These are phyloP conservation scores for Termitomyces sp. DNA, from an alignment of 768 basidiomycete genomes.

Conservation along the genomic window DNA sequence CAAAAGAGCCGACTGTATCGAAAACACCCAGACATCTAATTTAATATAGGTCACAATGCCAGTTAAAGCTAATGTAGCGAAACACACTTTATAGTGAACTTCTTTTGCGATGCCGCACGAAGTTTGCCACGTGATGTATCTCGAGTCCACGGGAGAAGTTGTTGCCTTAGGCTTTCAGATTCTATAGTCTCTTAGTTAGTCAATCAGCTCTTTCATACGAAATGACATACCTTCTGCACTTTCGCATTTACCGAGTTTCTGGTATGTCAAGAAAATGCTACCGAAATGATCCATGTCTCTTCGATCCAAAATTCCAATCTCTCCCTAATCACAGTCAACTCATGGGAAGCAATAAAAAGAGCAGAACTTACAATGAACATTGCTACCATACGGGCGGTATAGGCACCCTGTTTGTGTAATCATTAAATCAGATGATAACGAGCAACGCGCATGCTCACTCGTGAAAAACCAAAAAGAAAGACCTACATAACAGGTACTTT, in stretches of 20 bases:
- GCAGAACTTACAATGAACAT: conserved; percentile 49
- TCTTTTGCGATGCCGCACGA: conserved; percentile 38
- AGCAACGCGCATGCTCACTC: conserved; percentile 32
- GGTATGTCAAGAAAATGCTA: conserved; percentile 53
- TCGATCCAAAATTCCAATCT: conserved; percentile 65
- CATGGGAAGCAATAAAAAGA: neutral
- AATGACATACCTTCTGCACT: conserved; percentile 34
- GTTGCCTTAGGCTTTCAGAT: conserved; percentile 25
- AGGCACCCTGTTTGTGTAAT: conserved; percentile 49
- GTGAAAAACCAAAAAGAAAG: conserved; percentile 73
- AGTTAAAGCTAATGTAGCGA: neutral
- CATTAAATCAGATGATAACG: neutral
- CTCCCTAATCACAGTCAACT: conserved; percentile 35
- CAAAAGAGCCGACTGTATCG: conserved; percentile 72
- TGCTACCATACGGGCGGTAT: conserved; percentile 70
- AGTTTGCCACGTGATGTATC: conserved; percentile 44
- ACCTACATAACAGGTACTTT: conserved; percentile 35
- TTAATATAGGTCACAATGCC: neutral
- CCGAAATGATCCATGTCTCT: conserved; percentile 70
- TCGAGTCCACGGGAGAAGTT: conserved; percentile 51
- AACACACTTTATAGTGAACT: conserved; percentile 59
- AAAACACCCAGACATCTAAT: conserved; percentile 65
- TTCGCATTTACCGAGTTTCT: conserved; percentile 51
- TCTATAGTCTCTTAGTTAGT: neutral
- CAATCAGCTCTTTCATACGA: neutral